Evolutionary conservation across 306 rosid species (phyloP), one percentile per base, ranked within the genome.

Genomic region (Lotus japonicus): DNA sequence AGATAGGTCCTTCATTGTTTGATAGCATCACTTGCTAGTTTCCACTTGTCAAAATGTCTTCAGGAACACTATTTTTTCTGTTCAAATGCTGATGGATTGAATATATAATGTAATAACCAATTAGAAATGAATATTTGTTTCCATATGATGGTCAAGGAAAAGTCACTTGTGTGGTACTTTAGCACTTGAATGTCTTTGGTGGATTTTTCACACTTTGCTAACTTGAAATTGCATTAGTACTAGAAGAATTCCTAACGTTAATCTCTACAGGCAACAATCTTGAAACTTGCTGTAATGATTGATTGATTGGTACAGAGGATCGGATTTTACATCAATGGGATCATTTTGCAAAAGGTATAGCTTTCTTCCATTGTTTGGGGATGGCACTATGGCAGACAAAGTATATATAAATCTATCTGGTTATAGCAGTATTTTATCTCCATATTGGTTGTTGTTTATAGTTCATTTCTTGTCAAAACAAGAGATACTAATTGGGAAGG

Each of bases 271-370:
- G 97, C 97, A 16, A 95, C 99, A 9, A 77, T 95, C 75, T n/a
- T 95, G 83, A 90, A 71, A 77, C 95, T 96, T 44, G 97, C 99
- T 48, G 79, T 58, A 69, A 76, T 87, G 84, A 67, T n/a, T n/a
- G n/a, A n/a, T n/a, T n/a, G n/a, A n/a, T 90, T 78, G 99, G 99
- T 72, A 90, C 96, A 2, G 99, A 95, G 86, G 99, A 95, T 80
- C 89, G 96, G 41, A 81, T 95, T 79, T 35, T 95, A 83, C 90
- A 95, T 48, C 74, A 57, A 10, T 90, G 97, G 99, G 97, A 97
- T 14, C 82, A 64, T 39, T 83, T 84, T 83, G 92, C 87, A 95
- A 90, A 65, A 90, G 82, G 58, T 95, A 84, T 77, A 23, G 87
- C 80, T 90, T 95, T 80, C 68, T 95, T 76, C 92, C 99, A 7